phyloP scores from a whole-genome alignment of 768 basidiomycete species.

The Saitozyma podzolica region DNA sequence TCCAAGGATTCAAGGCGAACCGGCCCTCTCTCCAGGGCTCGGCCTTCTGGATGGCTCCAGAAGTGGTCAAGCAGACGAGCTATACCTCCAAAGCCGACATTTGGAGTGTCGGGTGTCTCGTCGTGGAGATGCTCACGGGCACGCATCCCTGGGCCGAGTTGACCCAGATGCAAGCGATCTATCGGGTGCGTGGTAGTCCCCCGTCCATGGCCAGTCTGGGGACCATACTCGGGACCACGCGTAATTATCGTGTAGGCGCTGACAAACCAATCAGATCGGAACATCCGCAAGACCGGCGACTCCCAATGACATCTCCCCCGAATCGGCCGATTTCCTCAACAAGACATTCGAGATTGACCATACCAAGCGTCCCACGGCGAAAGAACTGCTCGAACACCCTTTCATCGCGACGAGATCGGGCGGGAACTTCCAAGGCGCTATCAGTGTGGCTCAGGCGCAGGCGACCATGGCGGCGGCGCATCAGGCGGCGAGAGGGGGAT shows the following conservation, averaged over 20 bases:
- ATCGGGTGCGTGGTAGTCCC: conserved; percentile 63
- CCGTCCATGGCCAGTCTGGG: too few species aligned
- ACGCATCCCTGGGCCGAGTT: conserved; percentile 94
- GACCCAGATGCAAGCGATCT: conserved; percentile 99
- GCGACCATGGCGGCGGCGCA: conserved; percentile 29
- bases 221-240: background rate
- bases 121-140: conserved; percentile 95
- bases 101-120: conserved; percentile 92
- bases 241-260: background rate
- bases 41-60: conserved; percentile 99
- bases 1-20: conserved; percentile 66
- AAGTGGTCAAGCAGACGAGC: conserved; percentile 92
- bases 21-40: conserved; percentile 94
- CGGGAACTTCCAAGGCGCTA: background rate
- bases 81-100: conserved; percentile 93
- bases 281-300: conserved; percentile 82
- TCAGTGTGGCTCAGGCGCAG: conserved; percentile 25
- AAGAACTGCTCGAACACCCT: conserved; percentile 69
- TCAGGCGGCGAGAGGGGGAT: conserved; percentile 24
- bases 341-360: conserved; percentile 88
- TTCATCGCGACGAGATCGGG: conserved; percentile 60
- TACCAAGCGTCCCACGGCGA: conserved; percentile 73
- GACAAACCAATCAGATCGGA: conserved; percentile 67
- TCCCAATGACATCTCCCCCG: conserved; percentile 85
- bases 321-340: conserved; percentile 82